Percentiles rank a stretch among this genome's conserved stretches.
Conservation (phyloP, 1,284 basidiomycete genomes). For the Sporisorium sorghi region DNA sequence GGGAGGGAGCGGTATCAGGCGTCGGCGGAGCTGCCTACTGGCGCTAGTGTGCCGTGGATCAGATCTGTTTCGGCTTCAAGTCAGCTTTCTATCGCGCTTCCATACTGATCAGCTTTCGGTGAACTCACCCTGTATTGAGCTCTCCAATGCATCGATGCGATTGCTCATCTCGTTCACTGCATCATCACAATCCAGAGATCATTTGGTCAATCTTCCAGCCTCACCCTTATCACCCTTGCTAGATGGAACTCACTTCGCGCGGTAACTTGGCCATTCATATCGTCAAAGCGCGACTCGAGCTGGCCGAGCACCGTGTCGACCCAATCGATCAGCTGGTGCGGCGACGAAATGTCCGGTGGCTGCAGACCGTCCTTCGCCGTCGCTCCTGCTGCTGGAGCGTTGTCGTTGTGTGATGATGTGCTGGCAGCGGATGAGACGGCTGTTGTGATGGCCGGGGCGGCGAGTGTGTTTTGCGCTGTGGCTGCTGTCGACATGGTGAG, state of each 20-base stretch:
- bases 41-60: constrained; percentile 40
- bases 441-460: background rate
- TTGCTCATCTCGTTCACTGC: constrained; percentile 67
- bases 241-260: constrained; percentile 54
- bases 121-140: constrained; percentile 62
- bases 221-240: background rate
- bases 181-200: too few species aligned
- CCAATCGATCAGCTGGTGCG: constrained; percentile 68
- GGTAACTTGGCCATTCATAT: constrained; percentile 61
- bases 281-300: constrained; percentile 61
- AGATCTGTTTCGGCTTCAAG: too few species aligned
- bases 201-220: too few species aligned
- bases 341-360: constrained; percentile 52
- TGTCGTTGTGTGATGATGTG: constrained; percentile 10
- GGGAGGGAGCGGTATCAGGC: background rate
- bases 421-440: constrained; percentile 7
- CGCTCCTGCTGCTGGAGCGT: background rate
- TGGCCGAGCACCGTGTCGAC: constrained; percentile 62
- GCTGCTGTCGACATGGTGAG: constrained; percentile 9
- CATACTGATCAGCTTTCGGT: too few species aligned
- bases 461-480: constrained; percentile 6
- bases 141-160: constrained; percentile 65
- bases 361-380: constrained; percentile 1
- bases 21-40: constrained; percentile 11
- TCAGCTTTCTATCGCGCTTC: too few species aligned